Evolutionary conservation across 1,284 basidiomycete genomes (phyloP), one percentile per base, ranked within the genome.

Genomic region (Cutaneotrichosporon dermatis): DNA sequence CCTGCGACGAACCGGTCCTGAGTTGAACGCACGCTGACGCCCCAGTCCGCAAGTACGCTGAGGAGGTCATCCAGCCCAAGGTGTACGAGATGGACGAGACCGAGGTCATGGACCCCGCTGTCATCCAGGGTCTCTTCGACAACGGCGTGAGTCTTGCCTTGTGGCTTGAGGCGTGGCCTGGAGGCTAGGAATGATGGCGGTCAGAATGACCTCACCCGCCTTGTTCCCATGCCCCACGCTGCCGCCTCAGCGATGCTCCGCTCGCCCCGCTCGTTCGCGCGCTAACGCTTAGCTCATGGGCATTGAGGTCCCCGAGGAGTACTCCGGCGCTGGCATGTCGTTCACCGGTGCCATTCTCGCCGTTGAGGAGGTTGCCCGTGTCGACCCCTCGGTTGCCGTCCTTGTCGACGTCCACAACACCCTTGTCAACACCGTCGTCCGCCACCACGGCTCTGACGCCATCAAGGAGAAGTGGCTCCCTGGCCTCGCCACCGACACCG

Each of bases 401-500:
- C 80, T 97, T 72, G 94, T 92, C 69, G 95, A 99, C 74, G 95
- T 99, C 5, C 95, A 99, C 83, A 99, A 99, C 77, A 97, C 93
- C 4, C 86, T 97, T 53, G 90, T 98, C 69, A 96, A 97, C 81
- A 98, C 95, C 36, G 88, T 99, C 66, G 79, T 99, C 68, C 86
- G 94, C 63, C 87, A 87, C 70, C 90, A 97, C 75, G 95, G 87
- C 4, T 88, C 84, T 35, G 83, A 89, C 67, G 87, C 88, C 66
- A 87, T 98, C 71, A 85, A 92, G 76, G 86, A 90, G 63, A 90
- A 89, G 73, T 99, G 90, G 84, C 80, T 99, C 39, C 93, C 95
- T 3, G 83, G 85, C 69, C 85, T 99, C 5, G 80, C 92, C 0
- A 84, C 88, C 66, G 83, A 82, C 49, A 89, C 88, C 81, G 86